Evolutionary conservation across 345 rosid species (phyloP).

Genomic region (Cochlearia excelsa): DNA sequence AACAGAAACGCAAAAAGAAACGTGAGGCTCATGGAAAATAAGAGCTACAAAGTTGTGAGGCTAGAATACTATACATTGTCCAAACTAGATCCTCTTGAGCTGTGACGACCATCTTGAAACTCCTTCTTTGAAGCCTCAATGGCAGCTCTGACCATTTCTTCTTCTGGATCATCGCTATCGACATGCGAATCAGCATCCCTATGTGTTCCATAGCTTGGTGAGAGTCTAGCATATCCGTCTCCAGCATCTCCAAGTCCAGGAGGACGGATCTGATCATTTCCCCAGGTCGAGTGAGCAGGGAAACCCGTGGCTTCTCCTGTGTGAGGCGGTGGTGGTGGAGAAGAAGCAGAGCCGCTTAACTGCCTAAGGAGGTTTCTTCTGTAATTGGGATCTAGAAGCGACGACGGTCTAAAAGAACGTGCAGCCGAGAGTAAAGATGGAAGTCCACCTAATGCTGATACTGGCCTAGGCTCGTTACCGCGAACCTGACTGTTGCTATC

Average conservation of each 20-base stretch:
- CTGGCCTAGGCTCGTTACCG: conserved; percentile 32
- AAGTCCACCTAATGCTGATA: conserved; percentile 40
- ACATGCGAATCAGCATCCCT: conserved; percentile 34
- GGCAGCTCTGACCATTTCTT: conserved; percentile 65
- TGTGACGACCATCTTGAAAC: conserved; percentile 35
- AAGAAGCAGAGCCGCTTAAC: conserved; percentile 45
- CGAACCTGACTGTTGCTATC: conserved; percentile 34
- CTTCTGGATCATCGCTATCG: conserved; percentile 49
- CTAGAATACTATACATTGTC: conserved; percentile 19
- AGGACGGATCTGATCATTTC: conserved; percentile 41
- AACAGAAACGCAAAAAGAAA: neutral
- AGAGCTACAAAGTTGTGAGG: conserved; percentile 4
- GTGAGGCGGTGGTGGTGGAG: conserved; percentile 30
- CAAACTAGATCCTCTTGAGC: conserved; percentile 17
- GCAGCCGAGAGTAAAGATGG: conserved; percentile 60
- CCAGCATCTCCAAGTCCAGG: conserved; percentile 38
- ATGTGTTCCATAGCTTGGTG: conserved; percentile 35
- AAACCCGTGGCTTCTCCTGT: conserved; percentile 41
- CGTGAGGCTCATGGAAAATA: conserved; percentile 12
- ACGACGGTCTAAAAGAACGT: conserved; percentile 69
- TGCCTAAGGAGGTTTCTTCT: conserved; percentile 61
- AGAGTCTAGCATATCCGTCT: conserved; percentile 31
- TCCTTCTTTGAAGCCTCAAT: conserved; percentile 33
- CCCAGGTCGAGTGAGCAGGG: conserved; percentile 35
- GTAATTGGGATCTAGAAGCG: conserved; percentile 65